A percentile compares a stretch with the other conserved stretches of the same genome.
Evolutionary conservation across 768 basidiomycete species (phyloP).

Genomic region (Suillus americanus): DNA sequence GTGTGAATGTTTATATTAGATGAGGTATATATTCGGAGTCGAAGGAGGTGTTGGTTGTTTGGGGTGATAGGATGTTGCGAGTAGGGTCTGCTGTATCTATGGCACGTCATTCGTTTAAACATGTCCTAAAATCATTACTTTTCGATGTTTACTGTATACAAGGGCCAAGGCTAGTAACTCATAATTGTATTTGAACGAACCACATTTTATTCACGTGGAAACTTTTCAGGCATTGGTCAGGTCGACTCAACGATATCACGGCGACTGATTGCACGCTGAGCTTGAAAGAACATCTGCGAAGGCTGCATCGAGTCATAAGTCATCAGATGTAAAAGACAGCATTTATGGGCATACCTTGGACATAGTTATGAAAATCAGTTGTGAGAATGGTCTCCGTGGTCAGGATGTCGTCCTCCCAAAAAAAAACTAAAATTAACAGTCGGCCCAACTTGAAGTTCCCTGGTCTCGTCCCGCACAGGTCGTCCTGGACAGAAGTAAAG

Average conservation of each 20-base stretch:
- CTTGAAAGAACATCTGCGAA: too few relatives aligned
- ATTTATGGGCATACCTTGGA: too few relatives aligned
- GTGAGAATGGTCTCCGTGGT: too few relatives aligned
- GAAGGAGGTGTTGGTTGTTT: neutral
- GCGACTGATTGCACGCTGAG: too few relatives aligned
- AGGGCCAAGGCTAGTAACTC: neutral
- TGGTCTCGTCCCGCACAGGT: slow-evolving; percentile 20
- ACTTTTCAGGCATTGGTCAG: too few relatives aligned
- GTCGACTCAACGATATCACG: too few relatives aligned
- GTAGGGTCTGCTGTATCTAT: neutral
- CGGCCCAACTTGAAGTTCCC: slow-evolving; percentile 24
- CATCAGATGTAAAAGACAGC: too few relatives aligned
- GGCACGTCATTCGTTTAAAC: neutral
- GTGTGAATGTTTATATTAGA: neutral
- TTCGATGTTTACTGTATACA: neutral
- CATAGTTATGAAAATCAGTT: too few relatives aligned
- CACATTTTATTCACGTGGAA: neutral
- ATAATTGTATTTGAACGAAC: neutral
- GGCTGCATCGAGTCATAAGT: too few relatives aligned
- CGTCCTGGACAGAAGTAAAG: slow-evolving; percentile 17
- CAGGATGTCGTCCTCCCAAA: slow-evolving; percentile 46
- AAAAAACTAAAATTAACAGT: slow-evolving; percentile 44
- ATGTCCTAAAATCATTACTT: neutral
- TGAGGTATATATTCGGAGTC: neutral
- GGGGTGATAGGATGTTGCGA: neutral